These are phyloP conservation scores for Dinochytrium kinnereticum DNA, from an alignment of 371 early-diverging fungal species.

Conservation along the genomic window DNA sequence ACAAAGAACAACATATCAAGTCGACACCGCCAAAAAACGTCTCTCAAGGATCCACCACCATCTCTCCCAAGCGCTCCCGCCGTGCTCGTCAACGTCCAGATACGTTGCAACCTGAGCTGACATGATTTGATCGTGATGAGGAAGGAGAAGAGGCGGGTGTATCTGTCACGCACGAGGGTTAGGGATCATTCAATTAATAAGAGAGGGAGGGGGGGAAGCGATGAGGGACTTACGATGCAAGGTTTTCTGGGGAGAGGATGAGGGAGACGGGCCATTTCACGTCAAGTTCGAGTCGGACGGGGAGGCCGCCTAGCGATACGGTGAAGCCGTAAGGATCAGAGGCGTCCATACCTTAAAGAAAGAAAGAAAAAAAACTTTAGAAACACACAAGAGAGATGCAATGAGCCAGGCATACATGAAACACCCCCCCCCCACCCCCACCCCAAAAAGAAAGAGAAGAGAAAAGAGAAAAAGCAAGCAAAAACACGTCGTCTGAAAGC, in stretches of 20 bases:
- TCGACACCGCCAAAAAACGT: slow-evolving; percentile 57
- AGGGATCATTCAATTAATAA: not conserved
- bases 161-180: slow-evolving; percentile 22
- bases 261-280: slow-evolving; percentile 79
- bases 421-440: no score
- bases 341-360: not conserved
- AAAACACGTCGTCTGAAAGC: not conserved
- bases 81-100: slow-evolving; percentile 40
- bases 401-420: no score
- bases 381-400: not conserved
- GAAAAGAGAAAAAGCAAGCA: no score
- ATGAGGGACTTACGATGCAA: slow-evolving; percentile 60
- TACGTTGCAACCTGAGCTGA: slow-evolving; percentile 55
- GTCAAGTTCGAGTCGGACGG: slow-evolving; percentile 63
- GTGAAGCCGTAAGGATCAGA: slow-evolving; percentile 32
- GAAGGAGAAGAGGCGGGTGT: slow-evolving; percentile 63
- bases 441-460: no score
- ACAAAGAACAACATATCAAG: slow-evolving; percentile 74
- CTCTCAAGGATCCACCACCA: not conserved
- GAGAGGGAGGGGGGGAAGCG: no score
- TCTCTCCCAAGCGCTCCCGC: not conserved
- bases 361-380: not conserved
- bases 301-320: slow-evolving; percentile 59
- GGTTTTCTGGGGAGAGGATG: slow-evolving; percentile 65
- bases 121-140: slow-evolving; percentile 58